Evolutionary conservation across 495 filamentous ascomycete species (phyloP).

Genomic region (Annulohypoxylon maeteangense): DNA sequence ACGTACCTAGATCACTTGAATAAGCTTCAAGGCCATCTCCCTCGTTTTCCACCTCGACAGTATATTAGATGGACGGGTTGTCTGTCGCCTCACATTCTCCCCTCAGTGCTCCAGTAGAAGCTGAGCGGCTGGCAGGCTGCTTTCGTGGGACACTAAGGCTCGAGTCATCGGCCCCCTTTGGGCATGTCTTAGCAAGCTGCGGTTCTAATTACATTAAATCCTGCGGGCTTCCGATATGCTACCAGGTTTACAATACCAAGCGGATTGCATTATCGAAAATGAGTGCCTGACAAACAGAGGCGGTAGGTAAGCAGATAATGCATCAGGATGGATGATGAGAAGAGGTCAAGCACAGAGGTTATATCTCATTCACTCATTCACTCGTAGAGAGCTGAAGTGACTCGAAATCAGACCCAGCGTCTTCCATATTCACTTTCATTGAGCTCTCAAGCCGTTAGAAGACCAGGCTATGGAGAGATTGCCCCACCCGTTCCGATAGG

Average conservation of each 20-base stretch:
- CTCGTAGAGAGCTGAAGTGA: slow-evolving; percentile 4
- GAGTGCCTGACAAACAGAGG: slow-evolving; percentile 32
- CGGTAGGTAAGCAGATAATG: slow-evolving; percentile 25
- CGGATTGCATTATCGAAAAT: slow-evolving; percentile 36
- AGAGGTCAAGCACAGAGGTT: not conserved
- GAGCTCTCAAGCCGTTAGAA: slow-evolving; percentile 6
- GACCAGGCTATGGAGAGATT: slow-evolving; percentile 22
- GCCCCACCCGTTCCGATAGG: slow-evolving; percentile 48
- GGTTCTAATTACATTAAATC: slow-evolving; percentile 39
- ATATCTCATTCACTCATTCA: not conserved
- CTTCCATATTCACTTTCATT: slow-evolving; percentile 14
- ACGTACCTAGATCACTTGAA: slow-evolving; percentile 21
- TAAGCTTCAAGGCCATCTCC: not conserved
- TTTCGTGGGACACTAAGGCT: slow-evolving; percentile 42
- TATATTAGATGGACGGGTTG: not conserved
- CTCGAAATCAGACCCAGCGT: slow-evolving; percentile 17
- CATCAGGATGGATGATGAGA: not conserved
- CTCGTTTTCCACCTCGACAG: slow-evolving; percentile 1
- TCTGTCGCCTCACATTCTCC: slow-evolving; percentile 8
- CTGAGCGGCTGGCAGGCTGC: slow-evolving; percentile 33
- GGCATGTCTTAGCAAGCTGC: slow-evolving; percentile 39
- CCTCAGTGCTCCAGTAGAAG: slow-evolving; percentile 15
- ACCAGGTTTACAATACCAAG: slow-evolving; percentile 38
- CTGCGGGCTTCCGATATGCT: slow-evolving; percentile 43
- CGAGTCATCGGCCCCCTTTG: slow-evolving; percentile 46